phyloP scores from a whole-genome alignment of 345 rosid genomes.

The Eucalyptus sideroxylon region DNA sequence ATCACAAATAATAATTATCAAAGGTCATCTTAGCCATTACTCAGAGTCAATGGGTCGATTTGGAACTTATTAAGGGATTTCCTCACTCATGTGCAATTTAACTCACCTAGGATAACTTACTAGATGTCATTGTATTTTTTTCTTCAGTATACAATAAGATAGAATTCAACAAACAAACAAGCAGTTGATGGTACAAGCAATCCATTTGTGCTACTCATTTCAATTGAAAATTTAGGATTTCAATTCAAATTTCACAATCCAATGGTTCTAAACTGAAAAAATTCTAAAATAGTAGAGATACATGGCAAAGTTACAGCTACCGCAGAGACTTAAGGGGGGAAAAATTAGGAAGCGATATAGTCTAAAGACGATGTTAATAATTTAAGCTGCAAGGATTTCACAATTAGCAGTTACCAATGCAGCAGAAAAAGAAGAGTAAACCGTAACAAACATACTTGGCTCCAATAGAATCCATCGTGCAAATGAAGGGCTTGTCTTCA shows the following conservation, averaged over 20 bases:
- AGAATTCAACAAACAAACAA: not conserved
- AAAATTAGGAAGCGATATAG: not conserved
- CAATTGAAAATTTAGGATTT: not conserved
- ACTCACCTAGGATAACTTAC: not conserved
- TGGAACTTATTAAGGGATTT: not conserved
- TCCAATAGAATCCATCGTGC: slow-evolving; percentile 95
- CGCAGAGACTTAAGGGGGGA: not conserved
- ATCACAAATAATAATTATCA: not conserved
- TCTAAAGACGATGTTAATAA: not conserved
- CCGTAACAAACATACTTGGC: slow-evolving; percentile 59
- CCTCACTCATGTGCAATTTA: not conserved
- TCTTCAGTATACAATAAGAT: not conserved
- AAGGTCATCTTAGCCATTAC: not conserved
- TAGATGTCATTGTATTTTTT: not conserved
- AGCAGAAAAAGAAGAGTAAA: not conserved
- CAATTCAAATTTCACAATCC: not conserved
- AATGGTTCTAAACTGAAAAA: not conserved
- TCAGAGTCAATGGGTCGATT: not conserved
- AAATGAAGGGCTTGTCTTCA: slow-evolving; percentile 91
- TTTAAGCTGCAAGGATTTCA: not conserved
- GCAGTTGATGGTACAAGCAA: not conserved
- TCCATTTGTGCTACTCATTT: not conserved
- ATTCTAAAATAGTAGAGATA: not conserved
- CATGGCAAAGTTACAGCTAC: not conserved
- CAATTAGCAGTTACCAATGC: not conserved